Conservation (phyloP, 495 filamentous ascomycete species). For the Hyaloscypha bicolor region DNA sequence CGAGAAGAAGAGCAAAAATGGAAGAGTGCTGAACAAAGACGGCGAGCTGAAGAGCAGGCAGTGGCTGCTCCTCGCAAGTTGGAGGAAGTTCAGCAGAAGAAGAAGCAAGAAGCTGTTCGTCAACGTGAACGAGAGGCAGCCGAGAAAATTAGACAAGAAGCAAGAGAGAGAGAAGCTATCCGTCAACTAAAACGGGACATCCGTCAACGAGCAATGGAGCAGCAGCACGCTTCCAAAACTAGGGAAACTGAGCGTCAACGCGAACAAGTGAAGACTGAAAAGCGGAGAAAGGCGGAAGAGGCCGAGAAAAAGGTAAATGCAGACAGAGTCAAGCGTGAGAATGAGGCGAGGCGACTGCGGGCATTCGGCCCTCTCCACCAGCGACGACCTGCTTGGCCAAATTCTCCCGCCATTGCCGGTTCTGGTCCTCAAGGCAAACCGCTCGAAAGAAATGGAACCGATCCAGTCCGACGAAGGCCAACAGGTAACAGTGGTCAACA, state of each 20-base stretch:
- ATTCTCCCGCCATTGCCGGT: not conserved
- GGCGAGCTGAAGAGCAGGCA: not conserved
- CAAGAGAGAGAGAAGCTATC: too few species aligned
- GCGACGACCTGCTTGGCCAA: too few species aligned
- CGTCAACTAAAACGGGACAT: too few species aligned
- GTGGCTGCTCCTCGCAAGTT: not conserved
- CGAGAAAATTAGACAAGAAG: not conserved
- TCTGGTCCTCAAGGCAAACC: not conserved
- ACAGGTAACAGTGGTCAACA: not conserved
- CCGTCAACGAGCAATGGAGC: too few species aligned
- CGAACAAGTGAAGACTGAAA: not conserved
- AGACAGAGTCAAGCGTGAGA: not conserved
- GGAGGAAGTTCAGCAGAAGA: not conserved
- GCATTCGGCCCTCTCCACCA: not conserved
- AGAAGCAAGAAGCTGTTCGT: too few species aligned
- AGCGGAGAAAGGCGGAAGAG: not conserved
- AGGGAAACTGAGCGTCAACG: too few species aligned
- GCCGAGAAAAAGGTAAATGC: not conserved
- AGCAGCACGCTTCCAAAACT: too few species aligned
- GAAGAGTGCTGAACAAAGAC: not conserved
- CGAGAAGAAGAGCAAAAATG: not conserved
- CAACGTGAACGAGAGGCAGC: not conserved
- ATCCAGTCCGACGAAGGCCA: not conserved
- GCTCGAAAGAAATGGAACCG: not conserved
- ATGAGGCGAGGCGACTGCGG: not conserved